Conservation (phyloP, 1,139 yeast genomes). For the Saccharomyces hybrid region DNA sequence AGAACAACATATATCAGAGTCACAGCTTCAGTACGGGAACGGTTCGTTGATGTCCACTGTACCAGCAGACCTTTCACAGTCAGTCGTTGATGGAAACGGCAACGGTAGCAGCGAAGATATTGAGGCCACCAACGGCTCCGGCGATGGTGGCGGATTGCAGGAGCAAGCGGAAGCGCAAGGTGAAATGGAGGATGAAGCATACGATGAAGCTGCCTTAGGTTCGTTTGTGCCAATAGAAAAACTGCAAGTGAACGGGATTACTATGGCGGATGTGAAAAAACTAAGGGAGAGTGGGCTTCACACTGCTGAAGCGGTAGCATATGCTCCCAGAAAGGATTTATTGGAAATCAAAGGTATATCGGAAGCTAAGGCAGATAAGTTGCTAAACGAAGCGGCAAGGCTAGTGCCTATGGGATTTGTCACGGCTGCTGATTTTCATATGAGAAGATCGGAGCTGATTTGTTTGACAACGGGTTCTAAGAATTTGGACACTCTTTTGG, state of each 20-base stretch:
- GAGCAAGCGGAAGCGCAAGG: conserved; percentile 8
- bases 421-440: conserved; percentile 92
- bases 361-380: conserved; percentile 89
- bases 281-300: conserved; percentile 77
- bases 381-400: conserved; percentile 75
- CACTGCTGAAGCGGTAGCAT: conserved; percentile 89
- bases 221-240: conserved; percentile 35
- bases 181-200: conserved; percentile 34
- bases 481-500: conserved; percentile 83
- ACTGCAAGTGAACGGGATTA: conserved; percentile 76
- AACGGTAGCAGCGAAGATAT: conserved; percentile 3
- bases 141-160: conserved; percentile 12
- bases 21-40: conserved; percentile 10
- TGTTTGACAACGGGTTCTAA: conserved; percentile 94
- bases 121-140: conserved; percentile 5
- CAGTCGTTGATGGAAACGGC: background rate
- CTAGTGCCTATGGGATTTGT: conserved; percentile 95
- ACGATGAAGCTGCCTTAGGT: conserved; percentile 38
- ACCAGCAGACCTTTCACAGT: conserved; percentile 9
- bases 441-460: conserved; percentile 81
- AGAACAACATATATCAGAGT: conserved; percentile 12
- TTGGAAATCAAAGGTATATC: conserved; percentile 83
- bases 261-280: conserved; percentile 70
- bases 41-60: conserved; percentile 14
- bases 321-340: conserved; percentile 75